phyloP scores from a whole-genome alignment of 805 yeast genomes.

The Ogataea parapolymorpha region DNA sequence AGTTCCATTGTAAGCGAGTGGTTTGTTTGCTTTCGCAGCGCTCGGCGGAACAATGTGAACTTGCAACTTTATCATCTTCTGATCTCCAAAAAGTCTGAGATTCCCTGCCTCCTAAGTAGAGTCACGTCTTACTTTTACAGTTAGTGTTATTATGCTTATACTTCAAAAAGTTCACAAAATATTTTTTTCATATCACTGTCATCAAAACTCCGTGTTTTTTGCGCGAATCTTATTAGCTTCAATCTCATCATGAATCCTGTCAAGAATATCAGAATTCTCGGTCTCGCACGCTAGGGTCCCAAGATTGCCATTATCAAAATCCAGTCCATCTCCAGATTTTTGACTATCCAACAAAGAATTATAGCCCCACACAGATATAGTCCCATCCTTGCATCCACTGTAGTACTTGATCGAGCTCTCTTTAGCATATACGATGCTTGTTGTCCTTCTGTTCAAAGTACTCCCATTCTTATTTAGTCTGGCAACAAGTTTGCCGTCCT shows the following conservation, averaged over 20 bases:
- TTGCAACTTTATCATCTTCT: conserved; percentile 27
- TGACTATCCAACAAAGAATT: conserved; percentile 19
- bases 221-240: conserved; percentile 20
- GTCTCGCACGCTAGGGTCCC: not conserved
- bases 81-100: not conserved
- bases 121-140: not conserved
- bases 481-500: conserved; percentile 61
- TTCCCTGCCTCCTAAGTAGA: not conserved
- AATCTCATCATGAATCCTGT: conserved; percentile 30
- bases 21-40: conserved; percentile 10
- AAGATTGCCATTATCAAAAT: conserved; percentile 15
- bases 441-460: conserved; percentile 40
- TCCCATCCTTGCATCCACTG: conserved; percentile 69
- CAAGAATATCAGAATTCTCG: conserved; percentile 18
- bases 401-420: conserved; percentile 43
- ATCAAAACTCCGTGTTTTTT: conserved; percentile 4
- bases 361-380: conserved; percentile 56
- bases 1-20: conserved; percentile 1
- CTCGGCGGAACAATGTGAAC: conserved; percentile 28
- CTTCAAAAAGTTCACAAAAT: not conserved
- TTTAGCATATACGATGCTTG: conserved; percentile 50
- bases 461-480: conserved; percentile 46
- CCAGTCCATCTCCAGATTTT: conserved; percentile 4
- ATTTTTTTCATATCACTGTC: conserved; percentile 6
- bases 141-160: not conserved